A percentile compares a stretch with the other conserved stretches of the same genome.
phyloP scores from a whole-genome alignment of 495 filamentous ascomycete genomes.

The Gamarada debralockiae region DNA sequence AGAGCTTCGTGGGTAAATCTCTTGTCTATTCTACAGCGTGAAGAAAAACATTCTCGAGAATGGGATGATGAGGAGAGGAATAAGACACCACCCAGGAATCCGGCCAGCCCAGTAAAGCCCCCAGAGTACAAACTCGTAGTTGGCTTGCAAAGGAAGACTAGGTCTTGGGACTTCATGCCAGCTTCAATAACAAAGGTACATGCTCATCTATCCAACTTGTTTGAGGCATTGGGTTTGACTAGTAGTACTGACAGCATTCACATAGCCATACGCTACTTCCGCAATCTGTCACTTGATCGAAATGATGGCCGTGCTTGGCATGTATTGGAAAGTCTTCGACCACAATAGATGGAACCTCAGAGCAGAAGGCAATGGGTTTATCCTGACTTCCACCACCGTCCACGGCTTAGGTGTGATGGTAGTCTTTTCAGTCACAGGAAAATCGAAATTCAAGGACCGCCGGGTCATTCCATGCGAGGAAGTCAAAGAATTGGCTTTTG shows the following conservation, averaged over 20 bases:
- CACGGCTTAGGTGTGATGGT: constrained; percentile 44
- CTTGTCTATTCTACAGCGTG: constrained; percentile 37
- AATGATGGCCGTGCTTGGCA: constrained; percentile 44
- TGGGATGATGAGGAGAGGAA: constrained; percentile 34
- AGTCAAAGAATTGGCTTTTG: constrained; percentile 44
- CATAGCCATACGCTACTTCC: constrained; percentile 42
- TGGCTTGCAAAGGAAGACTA: constrained; percentile 40
- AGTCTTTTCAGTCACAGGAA: constrained; percentile 38
- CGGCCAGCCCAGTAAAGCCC: constrained; percentile 10
- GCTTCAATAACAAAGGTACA: constrained; percentile 34
- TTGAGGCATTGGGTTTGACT: constrained; percentile 36
- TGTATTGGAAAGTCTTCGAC: constrained; percentile 49
- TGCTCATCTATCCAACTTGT: background rate
- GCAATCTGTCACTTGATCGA: constrained; percentile 47
- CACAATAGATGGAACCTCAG: constrained; percentile 38
- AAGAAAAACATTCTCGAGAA: constrained; percentile 36
- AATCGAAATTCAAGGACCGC: constrained; percentile 37
- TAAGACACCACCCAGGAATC: constrained; percentile 12
- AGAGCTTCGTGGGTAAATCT: constrained; percentile 42
- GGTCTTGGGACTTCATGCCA: constrained; percentile 49
- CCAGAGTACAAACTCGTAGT: constrained; percentile 35
- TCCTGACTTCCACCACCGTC: constrained; percentile 37
- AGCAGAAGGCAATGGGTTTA: constrained; percentile 48
- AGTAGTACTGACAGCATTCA: constrained; percentile 35
- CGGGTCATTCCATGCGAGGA: constrained; percentile 40